Evolutionary conservation across 2,329 filamentous ascomycete genomes (phyloP), one percentile per base, ranked within the genome.

Genomic region (Pseudogymnoascus sp.): DNA sequence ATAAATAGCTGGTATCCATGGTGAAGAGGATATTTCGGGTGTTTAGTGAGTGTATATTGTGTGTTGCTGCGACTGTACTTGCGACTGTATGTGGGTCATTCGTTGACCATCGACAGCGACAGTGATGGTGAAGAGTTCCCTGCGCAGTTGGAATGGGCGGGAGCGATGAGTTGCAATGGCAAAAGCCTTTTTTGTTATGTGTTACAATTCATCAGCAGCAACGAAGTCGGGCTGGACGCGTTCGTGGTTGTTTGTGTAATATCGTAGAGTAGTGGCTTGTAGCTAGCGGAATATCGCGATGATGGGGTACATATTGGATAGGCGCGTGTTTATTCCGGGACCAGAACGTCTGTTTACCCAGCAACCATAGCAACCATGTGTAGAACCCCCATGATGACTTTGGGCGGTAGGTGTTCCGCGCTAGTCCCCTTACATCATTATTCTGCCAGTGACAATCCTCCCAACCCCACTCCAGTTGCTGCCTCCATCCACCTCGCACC

Each of bases 1-100:
- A 90, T 74, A 97, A 82, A 77, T 96, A 96, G 75, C 90, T 91
- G 65, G 93, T 91, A 78, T 97, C 93, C 87, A 97, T 96, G 34
- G 14, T 16, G 34, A n/a, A 61, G 34, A 54, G 3, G 29, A 11
- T 57, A 21, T 57, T 57, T 14, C 16, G 51, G n/a, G n/a, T 18
- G 29, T 57, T 34, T 34, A 57, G 6, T 57, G 51, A 34, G 51
- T 57, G 51, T 57, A 36, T 57, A 57, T 34, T 11, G 29, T 34
- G 51, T 34, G 11, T 57, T 57, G 51, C 51, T 57, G 51, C 29
- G 47, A 54, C n/a, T 54, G 47, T 54, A 31, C 47, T 26, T 54
- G 47, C 47, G 51, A 57, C 51, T 12, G 29, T 57, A 57, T 57
- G 51, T 57, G 51, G 51, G 51, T 57, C 51, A 3, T 57, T 57